Conservation (phyloP, 2,329 filamentous ascomycete genomes). For the Arthroderma sp. region DNA sequence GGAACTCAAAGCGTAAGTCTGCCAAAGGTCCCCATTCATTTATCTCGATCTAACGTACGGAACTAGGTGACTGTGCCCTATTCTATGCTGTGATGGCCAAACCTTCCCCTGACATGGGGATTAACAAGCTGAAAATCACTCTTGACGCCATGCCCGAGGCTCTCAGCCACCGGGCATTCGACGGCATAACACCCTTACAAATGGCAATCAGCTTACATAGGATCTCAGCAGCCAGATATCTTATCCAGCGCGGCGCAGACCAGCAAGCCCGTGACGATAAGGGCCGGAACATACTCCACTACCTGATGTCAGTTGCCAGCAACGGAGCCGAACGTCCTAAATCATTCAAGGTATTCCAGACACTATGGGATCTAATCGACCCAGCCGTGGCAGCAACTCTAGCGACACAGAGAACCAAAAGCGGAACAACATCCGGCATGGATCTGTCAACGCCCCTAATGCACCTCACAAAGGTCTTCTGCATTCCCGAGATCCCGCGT, state of each 20-base stretch:
- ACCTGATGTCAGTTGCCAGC: constrained; percentile 9
- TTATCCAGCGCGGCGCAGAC: constrained; percentile 58
- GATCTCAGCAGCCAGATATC: constrained; percentile 34
- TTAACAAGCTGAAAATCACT: constrained; percentile 33
- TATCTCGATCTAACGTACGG: too few species aligned
- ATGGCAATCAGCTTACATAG: constrained; percentile 45
- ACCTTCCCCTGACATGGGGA: constrained; percentile 13
- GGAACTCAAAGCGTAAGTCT: constrained; percentile 36
- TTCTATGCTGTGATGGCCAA: constrained; percentile 49
- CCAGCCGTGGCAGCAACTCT: too few species aligned
- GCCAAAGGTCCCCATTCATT: background rate
- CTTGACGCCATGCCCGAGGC: constrained; percentile 47
- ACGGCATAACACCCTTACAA: constrained; percentile 49
- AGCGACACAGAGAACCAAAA: too few species aligned
- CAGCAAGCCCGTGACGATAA: constrained; percentile 48
- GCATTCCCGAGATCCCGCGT: background rate
- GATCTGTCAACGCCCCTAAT: constrained; percentile 42
- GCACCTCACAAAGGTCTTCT: constrained; percentile 37
- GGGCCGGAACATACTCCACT: constrained; percentile 60
- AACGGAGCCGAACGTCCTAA: too few species aligned
- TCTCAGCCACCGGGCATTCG: constrained; percentile 43
- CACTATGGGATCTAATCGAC: too few species aligned
- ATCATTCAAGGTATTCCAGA: too few species aligned
- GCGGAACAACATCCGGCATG: background rate
- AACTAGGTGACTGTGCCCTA: constrained; percentile 39